Evolutionary conservation across 1,284 basidiomycete species (phyloP).

Genomic region (Anthracocystis panici-leucophaei): DNA sequence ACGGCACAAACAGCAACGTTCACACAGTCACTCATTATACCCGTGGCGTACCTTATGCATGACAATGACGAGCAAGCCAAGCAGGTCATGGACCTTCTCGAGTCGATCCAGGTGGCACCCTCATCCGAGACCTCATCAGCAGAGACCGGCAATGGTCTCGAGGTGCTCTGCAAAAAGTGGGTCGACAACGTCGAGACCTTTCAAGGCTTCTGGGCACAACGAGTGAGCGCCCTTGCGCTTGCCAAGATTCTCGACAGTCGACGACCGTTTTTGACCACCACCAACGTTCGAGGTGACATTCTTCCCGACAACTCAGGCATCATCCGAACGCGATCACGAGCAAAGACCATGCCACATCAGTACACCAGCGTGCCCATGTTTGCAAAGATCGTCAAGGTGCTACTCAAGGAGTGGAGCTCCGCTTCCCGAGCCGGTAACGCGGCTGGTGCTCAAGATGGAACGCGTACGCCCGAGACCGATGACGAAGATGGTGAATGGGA

Average conservation of each 20-base stretch:
- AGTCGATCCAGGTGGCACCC: slow-evolving; percentile 63
- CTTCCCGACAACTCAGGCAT: slow-evolving; percentile 73
- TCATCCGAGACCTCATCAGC: slow-evolving; percentile 1
- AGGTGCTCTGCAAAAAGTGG: slow-evolving; percentile 88
- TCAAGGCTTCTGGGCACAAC: slow-evolving; percentile 83
- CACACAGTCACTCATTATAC: slow-evolving; percentile 82
- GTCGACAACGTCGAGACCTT: slow-evolving; percentile 92
- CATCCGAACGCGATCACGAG: slow-evolving; percentile 93
- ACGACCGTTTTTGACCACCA: slow-evolving; percentile 76
- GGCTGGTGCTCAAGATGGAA: slow-evolving; percentile 22
- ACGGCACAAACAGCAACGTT: slow-evolving; percentile 89
- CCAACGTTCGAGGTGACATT: slow-evolving; percentile 91
- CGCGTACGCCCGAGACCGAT: slow-evolving; percentile 54
- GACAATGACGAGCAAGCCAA: slow-evolving; percentile 75
- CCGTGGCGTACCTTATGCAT: slow-evolving; percentile 91
- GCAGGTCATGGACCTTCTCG: slow-evolving; percentile 70
- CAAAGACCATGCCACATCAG: slow-evolving; percentile 77
- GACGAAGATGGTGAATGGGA: slow-evolving; percentile 62
- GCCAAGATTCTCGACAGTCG: slow-evolving; percentile 80
- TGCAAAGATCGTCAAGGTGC: slow-evolving; percentile 88
- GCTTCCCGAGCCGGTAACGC: slow-evolving; percentile 63
- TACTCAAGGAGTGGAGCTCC: slow-evolving; percentile 82
- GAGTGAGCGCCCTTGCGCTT: slow-evolving; percentile 78
- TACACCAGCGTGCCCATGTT: slow-evolving; percentile 88
- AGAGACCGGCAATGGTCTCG: slow-evolving; percentile 75